A percentile compares a stretch with the other conserved stretches of the same genome.
Evolutionary conservation across 257 asterid species (phyloP).

Genomic region (Lavandula angustifolia): DNA sequence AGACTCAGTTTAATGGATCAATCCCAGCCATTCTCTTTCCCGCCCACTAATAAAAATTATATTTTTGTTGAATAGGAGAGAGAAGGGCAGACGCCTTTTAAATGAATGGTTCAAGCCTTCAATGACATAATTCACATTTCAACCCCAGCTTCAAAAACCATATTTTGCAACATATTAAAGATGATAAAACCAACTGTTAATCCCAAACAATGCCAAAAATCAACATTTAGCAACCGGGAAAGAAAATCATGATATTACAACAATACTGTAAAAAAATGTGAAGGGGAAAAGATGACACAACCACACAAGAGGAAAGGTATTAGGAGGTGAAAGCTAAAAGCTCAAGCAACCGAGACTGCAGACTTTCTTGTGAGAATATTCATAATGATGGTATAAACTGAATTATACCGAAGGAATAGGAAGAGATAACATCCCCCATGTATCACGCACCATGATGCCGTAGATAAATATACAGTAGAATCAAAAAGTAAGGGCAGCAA

Average conservation of each 20-base stretch:
- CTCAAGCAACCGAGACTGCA: constrained; percentile 31
- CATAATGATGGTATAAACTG: constrained; percentile 35
- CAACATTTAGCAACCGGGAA: constrained; percentile 7
- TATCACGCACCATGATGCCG: constrained; percentile 35
- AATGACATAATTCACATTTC: too few relatives aligned
- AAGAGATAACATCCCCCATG: constrained; percentile 23
- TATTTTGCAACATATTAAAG: too few relatives aligned
- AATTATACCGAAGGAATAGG: constrained; percentile 35
- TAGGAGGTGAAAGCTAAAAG: constrained; percentile 32
- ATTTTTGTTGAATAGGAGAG: too few relatives aligned
- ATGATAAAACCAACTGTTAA: background rate
- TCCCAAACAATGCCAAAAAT: constrained; percentile 5
- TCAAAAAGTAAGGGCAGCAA: constrained; percentile 35
- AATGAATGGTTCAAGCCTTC: too few relatives aligned
- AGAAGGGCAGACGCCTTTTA: too few relatives aligned
- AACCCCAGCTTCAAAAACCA: too few relatives aligned
- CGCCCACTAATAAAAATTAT: too few relatives aligned
- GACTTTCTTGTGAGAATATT: constrained; percentile 24
- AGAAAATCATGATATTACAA: constrained; percentile 29
- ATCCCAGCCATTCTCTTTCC: too few relatives aligned
- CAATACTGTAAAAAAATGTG: constrained; percentile 25
- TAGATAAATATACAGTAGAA: constrained; percentile 60
- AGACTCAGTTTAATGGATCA: too few relatives aligned
- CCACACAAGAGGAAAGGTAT: constrained; percentile 36
- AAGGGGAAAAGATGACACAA: background rate